Evolutionary conservation across 371 early-diverging fungal species (phyloP).

Genomic region (Saksenaea vasiformis): DNA sequence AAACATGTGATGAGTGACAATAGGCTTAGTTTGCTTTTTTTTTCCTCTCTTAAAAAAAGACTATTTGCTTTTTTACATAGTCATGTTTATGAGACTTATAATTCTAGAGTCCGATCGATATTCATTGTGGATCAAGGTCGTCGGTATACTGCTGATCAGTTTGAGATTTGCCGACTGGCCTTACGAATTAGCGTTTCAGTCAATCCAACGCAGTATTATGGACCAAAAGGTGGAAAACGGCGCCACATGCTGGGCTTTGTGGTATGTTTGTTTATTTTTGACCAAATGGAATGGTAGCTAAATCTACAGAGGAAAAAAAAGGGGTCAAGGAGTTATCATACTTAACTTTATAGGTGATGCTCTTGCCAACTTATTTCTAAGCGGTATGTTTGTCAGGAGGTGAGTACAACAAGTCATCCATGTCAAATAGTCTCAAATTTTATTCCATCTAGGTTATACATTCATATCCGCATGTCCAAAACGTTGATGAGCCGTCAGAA

Average conservation of each 20-base stretch:
- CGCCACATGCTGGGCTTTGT: conserved; percentile 45
- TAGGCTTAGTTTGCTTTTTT: not conserved
- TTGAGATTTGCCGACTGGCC: conserved; percentile 54
- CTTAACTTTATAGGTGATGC: conserved; percentile 47
- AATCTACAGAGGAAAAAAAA: conserved; percentile 5
- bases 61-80: conserved; percentile 38
- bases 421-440: not conserved
- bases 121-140: conserved; percentile 39
- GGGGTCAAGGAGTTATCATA: conserved; percentile 47
- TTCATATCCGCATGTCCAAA: conserved; percentile 32
- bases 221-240: conserved; percentile 18
- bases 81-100: conserved; percentile 49
- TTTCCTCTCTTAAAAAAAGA: conserved; percentile 15
- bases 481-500: conserved; percentile 34
- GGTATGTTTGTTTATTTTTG: conserved; percentile 23
- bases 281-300: not conserved
- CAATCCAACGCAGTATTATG: conserved; percentile 20
- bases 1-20: not conserved
- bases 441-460: conserved; percentile 24
- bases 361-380: conserved; percentile 47
- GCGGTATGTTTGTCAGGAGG: conserved; percentile 52
- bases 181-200: conserved; percentile 37
- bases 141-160: conserved; percentile 34
- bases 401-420: conserved; percentile 5
- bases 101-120: conserved; percentile 38